These are phyloP conservation scores for Aegilops speltoides DNA, from an alignment of 176 grass and related monocot genomes.

Conservation along the genomic window DNA sequence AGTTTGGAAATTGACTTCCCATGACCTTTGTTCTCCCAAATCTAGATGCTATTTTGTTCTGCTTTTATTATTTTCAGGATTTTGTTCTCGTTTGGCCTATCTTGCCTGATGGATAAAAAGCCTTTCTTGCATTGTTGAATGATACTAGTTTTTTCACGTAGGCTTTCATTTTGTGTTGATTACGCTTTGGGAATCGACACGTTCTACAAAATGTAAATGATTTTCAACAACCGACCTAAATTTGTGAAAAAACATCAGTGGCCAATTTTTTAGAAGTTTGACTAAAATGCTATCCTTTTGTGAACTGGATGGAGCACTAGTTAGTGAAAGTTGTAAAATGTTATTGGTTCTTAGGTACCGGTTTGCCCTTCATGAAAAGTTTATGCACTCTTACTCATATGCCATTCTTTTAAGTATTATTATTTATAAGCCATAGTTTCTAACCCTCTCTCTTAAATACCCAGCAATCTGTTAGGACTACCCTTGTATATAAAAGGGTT, in stretches of 20 bases:
- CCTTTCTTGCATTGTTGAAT: neutral
- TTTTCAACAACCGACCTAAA: neutral
- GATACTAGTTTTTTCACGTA: neutral
- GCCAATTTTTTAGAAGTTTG: conserved; percentile 3
- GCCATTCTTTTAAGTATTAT: too few species aligned
- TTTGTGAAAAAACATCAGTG: neutral
- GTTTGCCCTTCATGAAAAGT: too few species aligned
- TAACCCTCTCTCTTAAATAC: too few species aligned
- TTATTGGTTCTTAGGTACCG: too few species aligned
- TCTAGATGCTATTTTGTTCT: neutral
- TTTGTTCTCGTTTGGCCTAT: neutral
- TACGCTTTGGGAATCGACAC: neutral
- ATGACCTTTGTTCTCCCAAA: neutral
- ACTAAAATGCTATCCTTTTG: neutral
- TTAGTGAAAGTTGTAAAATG: too few species aligned
- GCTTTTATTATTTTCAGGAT: neutral
- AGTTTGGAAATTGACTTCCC: neutral
- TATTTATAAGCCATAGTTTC: too few species aligned
- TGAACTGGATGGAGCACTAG: too few species aligned
- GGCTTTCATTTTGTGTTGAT: conserved; percentile 7
- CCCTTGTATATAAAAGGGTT: too few species aligned
- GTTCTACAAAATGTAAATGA: neutral
- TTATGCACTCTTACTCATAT: too few species aligned
- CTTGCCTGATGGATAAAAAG: neutral
- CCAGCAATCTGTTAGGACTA: too few species aligned